Base-by-base conservation (phyloP, 441 rosid species). In the Jatropha multifida region DNA sequence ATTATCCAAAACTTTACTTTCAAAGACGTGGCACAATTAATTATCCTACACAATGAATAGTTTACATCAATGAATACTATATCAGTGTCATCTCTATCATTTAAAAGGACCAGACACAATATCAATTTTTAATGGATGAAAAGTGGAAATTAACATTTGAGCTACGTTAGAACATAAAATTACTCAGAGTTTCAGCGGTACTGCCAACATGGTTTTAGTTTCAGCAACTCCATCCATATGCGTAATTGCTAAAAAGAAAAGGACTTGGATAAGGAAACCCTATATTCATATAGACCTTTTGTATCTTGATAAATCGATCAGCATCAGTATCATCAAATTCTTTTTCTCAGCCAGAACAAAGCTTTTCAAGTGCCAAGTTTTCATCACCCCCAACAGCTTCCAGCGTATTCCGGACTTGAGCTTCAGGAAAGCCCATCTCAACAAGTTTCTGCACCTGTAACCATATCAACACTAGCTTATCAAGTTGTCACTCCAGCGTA, bases 401-500 rank as follows among this genome's bases (percentile, higher is more conserved):
- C 73, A 93, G 83, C 3, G 97, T 82, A 80, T 81, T 90, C 92
- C 97, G 92, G 74, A 88, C 98, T 77, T 83, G 72, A 70, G 88
- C 74, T 54, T 90, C 97, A 4, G 88, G 86, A 75, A 96, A 96
- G 20, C 99, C 99, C 99, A 96, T 96, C 84, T 96, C 98, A 75
- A 89, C 87, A 0, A 96, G 97, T 82, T 83, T 90, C 80, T 86
- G 90, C 27, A 96, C 97, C 97, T 93, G 87, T 10, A 42, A 54
- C 66, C 44, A 68, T 54, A 70, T 60, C 72, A 77, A 63, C 17
- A 63, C 48, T 55, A 27, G 23, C 58, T 48, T 62, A 54, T 58
- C 56, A 72, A 69, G 59, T 59, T 73, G 66, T 27, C 67, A 11
- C 14, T 55, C 23, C 48, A 63, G 42, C 7, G 41, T 27, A 32